Conservation (phyloP, 2,329 filamentous ascomycete species). For the Aulographum hederae region DNA sequence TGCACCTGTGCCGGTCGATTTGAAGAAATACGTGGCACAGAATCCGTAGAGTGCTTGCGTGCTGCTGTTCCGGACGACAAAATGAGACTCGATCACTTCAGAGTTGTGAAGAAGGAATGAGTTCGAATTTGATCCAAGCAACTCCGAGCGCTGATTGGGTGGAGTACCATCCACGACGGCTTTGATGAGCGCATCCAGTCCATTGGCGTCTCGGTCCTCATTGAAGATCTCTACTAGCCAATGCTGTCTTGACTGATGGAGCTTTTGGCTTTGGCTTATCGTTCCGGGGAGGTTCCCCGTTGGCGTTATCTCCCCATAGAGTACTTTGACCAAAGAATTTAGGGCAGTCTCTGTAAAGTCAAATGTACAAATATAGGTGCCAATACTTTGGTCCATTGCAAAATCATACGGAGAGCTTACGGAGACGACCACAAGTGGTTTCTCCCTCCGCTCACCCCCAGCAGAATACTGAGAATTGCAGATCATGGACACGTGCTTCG, state of each 20-base stretch:
- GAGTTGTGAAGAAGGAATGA: constrained; percentile 59
- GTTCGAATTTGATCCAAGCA: constrained; percentile 49
- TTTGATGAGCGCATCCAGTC: constrained; percentile 57
- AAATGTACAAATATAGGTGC: constrained; percentile 88
- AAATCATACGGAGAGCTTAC: constrained; percentile 96
- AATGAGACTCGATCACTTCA: constrained; percentile 64
- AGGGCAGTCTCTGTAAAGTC: constrained; percentile 91
- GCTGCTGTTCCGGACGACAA: constrained; percentile 84
- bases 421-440: constrained; percentile 76
- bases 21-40: constrained; percentile 70
- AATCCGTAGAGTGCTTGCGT: constrained; percentile 85
- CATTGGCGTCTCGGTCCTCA: constrained; percentile 54
- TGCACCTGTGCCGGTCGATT: constrained; percentile 49
- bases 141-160: constrained; percentile 47
- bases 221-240: constrained; percentile 90
- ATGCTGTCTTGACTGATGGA: constrained; percentile 75
- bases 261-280: constrained; percentile 70
- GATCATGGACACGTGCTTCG: constrained; percentile 91
- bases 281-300: constrained; percentile 46
- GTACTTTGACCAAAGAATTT: constrained; percentile 54
- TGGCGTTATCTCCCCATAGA: constrained; percentile 56
- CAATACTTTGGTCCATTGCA: constrained; percentile 75
- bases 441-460: constrained; percentile 53
- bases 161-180: constrained; percentile 47
- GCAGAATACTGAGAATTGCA: constrained; percentile 62